These are phyloP conservation scores for Triticum turgidum DNA, from an alignment of 176 grass and related monocot genomes.

Conservation along the genomic window DNA sequence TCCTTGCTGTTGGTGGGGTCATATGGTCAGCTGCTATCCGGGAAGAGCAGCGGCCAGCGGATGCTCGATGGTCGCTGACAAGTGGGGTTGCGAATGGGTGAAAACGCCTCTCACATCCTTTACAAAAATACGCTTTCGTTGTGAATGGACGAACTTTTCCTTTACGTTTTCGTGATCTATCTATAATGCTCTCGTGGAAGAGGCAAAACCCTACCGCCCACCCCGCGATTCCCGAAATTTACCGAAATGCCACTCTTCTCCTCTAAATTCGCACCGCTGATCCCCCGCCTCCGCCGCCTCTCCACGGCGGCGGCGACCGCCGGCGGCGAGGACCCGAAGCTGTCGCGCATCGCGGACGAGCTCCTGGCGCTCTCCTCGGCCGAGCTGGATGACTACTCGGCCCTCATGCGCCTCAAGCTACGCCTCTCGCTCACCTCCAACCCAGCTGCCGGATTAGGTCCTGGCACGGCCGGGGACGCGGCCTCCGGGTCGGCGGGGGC, in stretches of 20 bases:
- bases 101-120: background rate
- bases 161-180: background rate
- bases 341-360: conserved; percentile 59
- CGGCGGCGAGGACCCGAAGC: conserved; percentile 39
- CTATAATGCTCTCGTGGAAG: background rate
- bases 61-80: background rate
- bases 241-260: conserved; percentile 52
- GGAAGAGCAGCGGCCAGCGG: background rate
- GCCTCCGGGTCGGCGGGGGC: background rate
- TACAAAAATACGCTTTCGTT: background rate
- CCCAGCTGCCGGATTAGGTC: conserved; percentile 12
- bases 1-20: background rate
- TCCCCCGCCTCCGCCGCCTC: conserved; percentile 47
- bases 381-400: conserved; percentile 64
- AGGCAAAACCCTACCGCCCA: conserved; percentile 30
- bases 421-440: conserved; percentile 53
- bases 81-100: background rate
- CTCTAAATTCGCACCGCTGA: conserved; percentile 42
- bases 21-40: background rate
- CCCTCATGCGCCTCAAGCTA: conserved; percentile 69
- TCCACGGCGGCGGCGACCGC: conserved; percentile 38
- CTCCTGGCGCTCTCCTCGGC: conserved; percentile 48
- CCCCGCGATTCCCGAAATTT: background rate
- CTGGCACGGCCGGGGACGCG: conserved; percentile 21
- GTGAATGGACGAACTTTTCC: rapidly evolving